Evolutionary conservation across 768 basidiomycete species (phyloP), one percentile per base, ranked within the genome.

Genomic region (Podaxis carcinomalis): DNA sequence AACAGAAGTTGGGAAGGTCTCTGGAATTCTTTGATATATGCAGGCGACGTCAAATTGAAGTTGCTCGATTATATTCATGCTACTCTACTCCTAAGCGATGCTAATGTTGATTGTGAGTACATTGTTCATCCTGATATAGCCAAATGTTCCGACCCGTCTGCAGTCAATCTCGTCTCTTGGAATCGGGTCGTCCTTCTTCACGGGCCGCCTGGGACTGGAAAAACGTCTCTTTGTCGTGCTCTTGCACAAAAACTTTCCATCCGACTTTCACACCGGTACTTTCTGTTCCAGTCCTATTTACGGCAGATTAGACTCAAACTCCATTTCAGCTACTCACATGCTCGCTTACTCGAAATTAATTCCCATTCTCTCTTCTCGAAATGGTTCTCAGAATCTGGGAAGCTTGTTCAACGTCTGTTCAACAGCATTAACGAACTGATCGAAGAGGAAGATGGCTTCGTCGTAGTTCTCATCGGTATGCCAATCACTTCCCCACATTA

Each of bases 301-400:
- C 32, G 16, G 19, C 32, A 32, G 2, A 32, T 13, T 14, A 35
- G 16, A 13, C 37, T 46, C 53, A 56, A 23, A 39, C 42, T 19
- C 44, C 47, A 32, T 19, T 39, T 51, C 66, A 96, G 95, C 27
- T 99, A 97, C 70, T 78, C 89, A 0, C 83, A 91, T 72, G 84
- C 93, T 37, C 90, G 93, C 50, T 78, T 99, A 10, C 83, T 99
- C 49, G 97, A 99, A 73, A 97, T 99, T 69, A 98, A 98, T 70
- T 95, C 97, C 0, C 97, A 98, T 74, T 98, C 95, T 1, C 81
- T 99, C 14, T 98, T 99, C 72, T 95, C 93, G 14, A 92, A 95
- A 67, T 99, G 97, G 96, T 99, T 98, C 75, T 98, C 95, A 0
- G 97, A 99, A 71, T 97, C 95, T 0, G 97, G 97, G 14, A 99